These are phyloP conservation scores for Agastache rugosa DNA, from an alignment of 257 asterid genomes.

Conservation along the genomic window DNA sequence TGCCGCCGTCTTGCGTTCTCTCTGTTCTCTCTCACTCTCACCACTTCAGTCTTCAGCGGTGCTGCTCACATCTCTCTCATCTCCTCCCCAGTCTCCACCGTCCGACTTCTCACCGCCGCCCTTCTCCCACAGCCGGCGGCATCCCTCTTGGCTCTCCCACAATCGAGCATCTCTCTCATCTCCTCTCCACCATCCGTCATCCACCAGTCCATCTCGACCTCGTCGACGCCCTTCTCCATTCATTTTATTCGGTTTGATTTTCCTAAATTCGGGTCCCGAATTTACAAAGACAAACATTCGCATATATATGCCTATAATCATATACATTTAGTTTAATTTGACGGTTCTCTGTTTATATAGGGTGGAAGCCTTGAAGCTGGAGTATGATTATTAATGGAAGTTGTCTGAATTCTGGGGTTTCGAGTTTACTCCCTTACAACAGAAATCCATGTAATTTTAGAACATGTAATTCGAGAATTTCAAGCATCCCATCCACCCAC, in stretches of 20 bases:
- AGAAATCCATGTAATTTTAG: slow-evolving; percentile 40
- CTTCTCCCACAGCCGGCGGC: no score
- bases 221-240: no score
- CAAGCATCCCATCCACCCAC: slow-evolving; percentile 30
- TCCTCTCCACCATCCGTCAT: no score
- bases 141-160: no score
- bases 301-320: not conserved
- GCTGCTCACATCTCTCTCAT: no score
- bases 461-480: slow-evolving; percentile 35
- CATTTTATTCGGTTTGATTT: not conserved
- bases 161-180: no score
- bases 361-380: slow-evolving; percentile 37
- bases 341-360: slow-evolving; percentile 20
- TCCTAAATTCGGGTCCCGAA: slow-evolving; percentile 3
- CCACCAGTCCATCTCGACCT: no score
- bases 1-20: no score
- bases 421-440: slow-evolving; percentile 40
- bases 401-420: slow-evolving; percentile 47
- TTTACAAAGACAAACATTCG: not conserved
- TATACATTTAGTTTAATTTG: not conserved
- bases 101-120: no score
- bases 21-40: no score
- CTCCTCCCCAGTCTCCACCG: no score
- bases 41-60: no score
- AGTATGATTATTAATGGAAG: slow-evolving; percentile 64